Evolutionary conservation across 1,284 basidiomycete genomes (phyloP).

Genomic region (Boletus sp.): DNA sequence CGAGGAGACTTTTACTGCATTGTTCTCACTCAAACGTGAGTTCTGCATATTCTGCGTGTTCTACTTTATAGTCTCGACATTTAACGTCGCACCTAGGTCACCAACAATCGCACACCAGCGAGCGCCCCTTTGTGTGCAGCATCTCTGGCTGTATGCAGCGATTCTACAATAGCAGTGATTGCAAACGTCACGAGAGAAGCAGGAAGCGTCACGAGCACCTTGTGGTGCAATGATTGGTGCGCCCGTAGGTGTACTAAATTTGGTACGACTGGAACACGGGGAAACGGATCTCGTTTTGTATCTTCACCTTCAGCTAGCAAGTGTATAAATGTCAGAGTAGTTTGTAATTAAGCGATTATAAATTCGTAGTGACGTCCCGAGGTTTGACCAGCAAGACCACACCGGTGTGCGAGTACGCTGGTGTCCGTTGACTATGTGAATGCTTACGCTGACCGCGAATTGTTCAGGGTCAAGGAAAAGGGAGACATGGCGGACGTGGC

Average conservation of each 20-base stretch:
- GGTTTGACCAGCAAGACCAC: no score
- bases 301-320: no score
- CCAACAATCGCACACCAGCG: slow-evolving; percentile 35
- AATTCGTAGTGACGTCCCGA: no score
- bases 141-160: slow-evolving; percentile 33
- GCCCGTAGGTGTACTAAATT: no score
- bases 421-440: no score
- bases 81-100: slow-evolving; percentile 32
- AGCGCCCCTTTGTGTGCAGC: slow-evolving; percentile 30
- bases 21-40: slow-evolving; percentile 40
- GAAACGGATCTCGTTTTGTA: no score
- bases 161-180: slow-evolving; percentile 39
- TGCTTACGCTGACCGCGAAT: no score
- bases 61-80: background rate
- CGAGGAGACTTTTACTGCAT: slow-evolving; percentile 35
- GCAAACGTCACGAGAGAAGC: slow-evolving; percentile 41
- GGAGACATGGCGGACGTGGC: background rate
- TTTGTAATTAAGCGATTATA: no score
- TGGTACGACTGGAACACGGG: no score
- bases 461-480: background rate
- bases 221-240: no score
- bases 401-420: no score
- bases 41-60: background rate
- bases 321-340: no score
- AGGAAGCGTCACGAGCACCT: slow-evolving; percentile 35